Evolutionary conservation across 2,329 filamentous ascomycete genomes (phyloP).

Genomic region (Fusarium acutatum): DNA sequence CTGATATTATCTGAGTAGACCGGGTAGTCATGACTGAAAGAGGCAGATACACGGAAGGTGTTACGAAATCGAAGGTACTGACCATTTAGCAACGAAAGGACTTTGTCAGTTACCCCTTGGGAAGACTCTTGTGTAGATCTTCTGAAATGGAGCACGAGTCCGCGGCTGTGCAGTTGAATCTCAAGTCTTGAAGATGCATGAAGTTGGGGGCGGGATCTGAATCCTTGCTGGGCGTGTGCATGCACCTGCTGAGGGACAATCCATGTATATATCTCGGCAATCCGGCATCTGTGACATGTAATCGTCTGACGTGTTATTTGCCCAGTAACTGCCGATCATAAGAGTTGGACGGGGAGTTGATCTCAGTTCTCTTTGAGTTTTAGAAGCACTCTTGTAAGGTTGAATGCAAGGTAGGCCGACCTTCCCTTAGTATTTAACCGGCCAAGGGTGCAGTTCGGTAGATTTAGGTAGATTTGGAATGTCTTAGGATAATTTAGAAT

Average conservation of each 20-base stretch:
- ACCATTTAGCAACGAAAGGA: rapidly evolving
- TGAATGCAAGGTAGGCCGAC: rapidly evolving
- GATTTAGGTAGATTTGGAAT: not conserved
- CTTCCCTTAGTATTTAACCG: too few relatives aligned
- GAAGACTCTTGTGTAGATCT: not conserved
- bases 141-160: not conserved
- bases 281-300: not conserved
- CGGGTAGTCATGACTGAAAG: too few relatives aligned
- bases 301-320: not conserved
- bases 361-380: not conserved
- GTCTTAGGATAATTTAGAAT: not conserved
- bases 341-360: not conserved
- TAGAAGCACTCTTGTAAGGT: not conserved
- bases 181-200: too few relatives aligned
- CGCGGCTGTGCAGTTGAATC: not conserved
- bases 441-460: not conserved
- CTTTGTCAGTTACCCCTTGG: too few relatives aligned
- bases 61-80: not conserved
- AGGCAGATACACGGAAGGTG: too few relatives aligned
- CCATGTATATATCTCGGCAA: not conserved
- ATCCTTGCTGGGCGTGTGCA: not conserved
- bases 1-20: too few relatives aligned
- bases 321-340: not conserved
- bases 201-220: not conserved
- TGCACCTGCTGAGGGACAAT: not conserved